phyloP scores from a whole-genome alignment of 2,329 filamentous ascomycete species.

The Fusarium virguliforme region DNA sequence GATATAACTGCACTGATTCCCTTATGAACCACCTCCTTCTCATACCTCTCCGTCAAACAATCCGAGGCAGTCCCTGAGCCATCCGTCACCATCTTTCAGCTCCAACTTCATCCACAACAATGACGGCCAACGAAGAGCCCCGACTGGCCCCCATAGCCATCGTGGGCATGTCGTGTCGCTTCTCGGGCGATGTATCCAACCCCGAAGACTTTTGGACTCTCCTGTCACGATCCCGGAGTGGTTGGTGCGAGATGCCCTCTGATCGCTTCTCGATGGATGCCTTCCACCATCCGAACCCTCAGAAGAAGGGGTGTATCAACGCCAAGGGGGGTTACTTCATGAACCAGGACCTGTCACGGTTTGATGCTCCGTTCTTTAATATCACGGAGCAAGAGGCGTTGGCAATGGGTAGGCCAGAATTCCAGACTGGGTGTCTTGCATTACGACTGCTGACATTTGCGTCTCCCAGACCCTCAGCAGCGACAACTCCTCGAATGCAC shows the following conservation, averaged over 20 bases:
- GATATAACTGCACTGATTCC: slow-evolving; percentile 2
- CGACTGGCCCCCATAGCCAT: slow-evolving; percentile 60
- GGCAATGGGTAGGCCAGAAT: slow-evolving; percentile 59
- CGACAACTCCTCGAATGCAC: slow-evolving; percentile 68
- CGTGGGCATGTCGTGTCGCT: slow-evolving; percentile 65
- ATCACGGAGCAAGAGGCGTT: slow-evolving; percentile 67
- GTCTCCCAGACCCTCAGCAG: slow-evolving; percentile 66
- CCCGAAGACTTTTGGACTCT: slow-evolving; percentile 64
- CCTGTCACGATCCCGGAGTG: slow-evolving; percentile 59
- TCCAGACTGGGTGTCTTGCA: neutral
- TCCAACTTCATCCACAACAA: neutral
- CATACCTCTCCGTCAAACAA: neutral
- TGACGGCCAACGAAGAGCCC: neutral
- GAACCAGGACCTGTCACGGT: slow-evolving; percentile 62
- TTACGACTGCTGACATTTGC: neutral
- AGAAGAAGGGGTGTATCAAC: slow-evolving; percentile 60
- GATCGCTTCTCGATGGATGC: slow-evolving; percentile 64
- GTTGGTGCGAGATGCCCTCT: slow-evolving; percentile 61
- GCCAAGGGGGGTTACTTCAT: slow-evolving; percentile 60
- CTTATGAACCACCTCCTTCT: neutral
- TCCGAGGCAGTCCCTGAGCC: neutral
- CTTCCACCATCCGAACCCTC: slow-evolving; percentile 62
- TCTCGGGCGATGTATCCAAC: slow-evolving; percentile 61
- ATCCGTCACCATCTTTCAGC: neutral
- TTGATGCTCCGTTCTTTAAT: slow-evolving; percentile 69